phyloP scores from a whole-genome alignment of 345 rosid genomes.

The Citrus unshiu region DNA sequence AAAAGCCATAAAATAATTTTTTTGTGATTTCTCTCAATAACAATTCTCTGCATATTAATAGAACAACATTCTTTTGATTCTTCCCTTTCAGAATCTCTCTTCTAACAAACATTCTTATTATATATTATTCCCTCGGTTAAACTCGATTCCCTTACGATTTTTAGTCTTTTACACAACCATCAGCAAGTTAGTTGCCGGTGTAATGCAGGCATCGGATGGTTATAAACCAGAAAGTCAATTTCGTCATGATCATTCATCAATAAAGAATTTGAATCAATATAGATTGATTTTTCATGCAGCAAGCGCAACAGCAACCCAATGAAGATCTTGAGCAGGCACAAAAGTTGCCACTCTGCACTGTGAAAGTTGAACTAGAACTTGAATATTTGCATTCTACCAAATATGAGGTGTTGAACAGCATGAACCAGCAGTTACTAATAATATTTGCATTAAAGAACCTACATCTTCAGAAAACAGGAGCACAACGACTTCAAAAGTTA shows the following conservation, averaged over 20 bases:
- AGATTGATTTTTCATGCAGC: not conserved
- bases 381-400: not conserved
- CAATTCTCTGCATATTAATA: too few relatives aligned
- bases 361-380: not conserved
- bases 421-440: not conserved
- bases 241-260: not conserved
- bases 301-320: not conserved
- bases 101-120: not conserved
- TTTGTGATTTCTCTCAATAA: too few relatives aligned
- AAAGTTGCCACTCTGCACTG: not conserved
- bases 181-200: not conserved
- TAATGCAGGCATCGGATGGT: not conserved
- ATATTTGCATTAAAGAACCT: constrained; percentile 14
- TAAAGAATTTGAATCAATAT: not conserved
- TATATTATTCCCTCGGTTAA: not conserved
- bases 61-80: too few relatives aligned
- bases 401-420: not conserved
- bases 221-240: too few relatives aligned
- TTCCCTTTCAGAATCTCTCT: too few relatives aligned
- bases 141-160: not conserved
- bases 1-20: too few relatives aligned
- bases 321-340: not conserved
- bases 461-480: constrained; percentile 11
- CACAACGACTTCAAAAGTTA: constrained; percentile 7
- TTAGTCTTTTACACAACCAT: not conserved